These are phyloP conservation scores for Globisporangium spiculum DNA, from an alignment of 352 stramenopile genomes.

Conservation along the genomic window DNA sequence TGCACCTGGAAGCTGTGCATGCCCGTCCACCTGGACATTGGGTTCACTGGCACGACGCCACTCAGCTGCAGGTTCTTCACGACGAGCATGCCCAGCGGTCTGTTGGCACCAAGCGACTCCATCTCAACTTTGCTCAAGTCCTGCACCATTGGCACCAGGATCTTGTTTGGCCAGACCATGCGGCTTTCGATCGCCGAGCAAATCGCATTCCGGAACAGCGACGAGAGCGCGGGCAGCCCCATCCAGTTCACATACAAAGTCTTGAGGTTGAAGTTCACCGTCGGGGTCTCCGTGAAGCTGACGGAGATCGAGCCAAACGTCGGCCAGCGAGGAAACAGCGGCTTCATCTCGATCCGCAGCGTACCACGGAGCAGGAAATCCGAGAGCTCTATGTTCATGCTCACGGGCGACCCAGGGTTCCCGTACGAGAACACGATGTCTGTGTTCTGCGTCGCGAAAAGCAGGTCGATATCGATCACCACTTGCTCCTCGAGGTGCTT, in stretches of 20 bases:
- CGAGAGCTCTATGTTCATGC: slow-evolving; percentile 39
- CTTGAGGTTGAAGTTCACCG: slow-evolving; percentile 45
- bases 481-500: slow-evolving; percentile 42
- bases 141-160: slow-evolving; percentile 39
- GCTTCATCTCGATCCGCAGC: slow-evolving; percentile 42
- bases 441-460: slow-evolving; percentile 41
- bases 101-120: slow-evolving; percentile 35
- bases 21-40: slow-evolving; percentile 32
- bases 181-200: slow-evolving; percentile 30
- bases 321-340: slow-evolving; percentile 42
- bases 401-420: slow-evolving; percentile 29
- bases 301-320: slow-evolving; percentile 37
- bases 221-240: slow-evolving; percentile 41
- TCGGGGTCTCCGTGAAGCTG: slow-evolving; percentile 44
- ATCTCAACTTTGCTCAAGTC: slow-evolving; percentile 49
- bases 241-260: slow-evolving; percentile 43
- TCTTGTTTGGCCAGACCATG: slow-evolving; percentile 44
- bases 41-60: slow-evolving; percentile 25
- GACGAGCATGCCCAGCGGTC: slow-evolving; percentile 37
- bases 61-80: slow-evolving; percentile 32
- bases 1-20: slow-evolving; percentile 33
- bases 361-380: slow-evolving; percentile 43
- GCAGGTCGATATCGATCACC: slow-evolving; percentile 40
- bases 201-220: slow-evolving; percentile 39
- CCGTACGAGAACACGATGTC: slow-evolving; percentile 45